Conservation (phyloP, 1,284 basidiomycete genomes). For the Omphalotus olearius region DNA sequence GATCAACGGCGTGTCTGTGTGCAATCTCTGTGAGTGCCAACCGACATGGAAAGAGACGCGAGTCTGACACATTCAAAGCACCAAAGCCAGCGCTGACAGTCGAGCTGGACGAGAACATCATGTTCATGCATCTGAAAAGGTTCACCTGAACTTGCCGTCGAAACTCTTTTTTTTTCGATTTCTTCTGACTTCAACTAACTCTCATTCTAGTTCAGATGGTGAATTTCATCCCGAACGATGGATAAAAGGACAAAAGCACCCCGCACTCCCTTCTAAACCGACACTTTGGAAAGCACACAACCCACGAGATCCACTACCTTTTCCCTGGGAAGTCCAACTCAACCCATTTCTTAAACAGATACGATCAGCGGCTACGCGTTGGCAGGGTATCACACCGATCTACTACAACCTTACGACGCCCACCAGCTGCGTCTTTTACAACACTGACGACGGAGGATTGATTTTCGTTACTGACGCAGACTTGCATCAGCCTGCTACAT, state of each 20-base stretch:
- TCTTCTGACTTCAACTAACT: constrained; percentile 15
- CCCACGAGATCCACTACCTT: constrained; percentile 31
- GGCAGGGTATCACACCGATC: constrained; percentile 36
- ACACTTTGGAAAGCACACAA: constrained; percentile 37
- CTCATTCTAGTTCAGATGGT: constrained; percentile 24
- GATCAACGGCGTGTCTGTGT: constrained; percentile 29
- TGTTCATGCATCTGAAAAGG: constrained; percentile 29
- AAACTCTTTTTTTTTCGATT: background rate
- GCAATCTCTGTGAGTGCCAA: constrained; percentile 33
- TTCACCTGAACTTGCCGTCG: background rate
- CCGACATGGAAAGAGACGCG: background rate
- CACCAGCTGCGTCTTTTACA: constrained; percentile 22
- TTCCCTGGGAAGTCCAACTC: constrained; percentile 44
- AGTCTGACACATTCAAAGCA: constrained; percentile 3
- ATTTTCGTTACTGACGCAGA: constrained; percentile 27
- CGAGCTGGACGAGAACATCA: constrained; percentile 27
- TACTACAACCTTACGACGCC: constrained; percentile 41
- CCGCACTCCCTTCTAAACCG: constrained; percentile 45
- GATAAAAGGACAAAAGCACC: constrained; percentile 42
- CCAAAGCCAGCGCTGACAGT: constrained; percentile 18
- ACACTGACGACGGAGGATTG: constrained; percentile 19
- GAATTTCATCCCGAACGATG: constrained; percentile 40
- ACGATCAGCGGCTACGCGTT: constrained; percentile 18
- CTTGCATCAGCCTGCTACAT: constrained; percentile 56
- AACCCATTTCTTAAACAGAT: constrained; percentile 51